phyloP scores from a whole-genome alignment of 2,329 filamentous ascomycete species.

The Trichothecium sympodiale region DNA sequence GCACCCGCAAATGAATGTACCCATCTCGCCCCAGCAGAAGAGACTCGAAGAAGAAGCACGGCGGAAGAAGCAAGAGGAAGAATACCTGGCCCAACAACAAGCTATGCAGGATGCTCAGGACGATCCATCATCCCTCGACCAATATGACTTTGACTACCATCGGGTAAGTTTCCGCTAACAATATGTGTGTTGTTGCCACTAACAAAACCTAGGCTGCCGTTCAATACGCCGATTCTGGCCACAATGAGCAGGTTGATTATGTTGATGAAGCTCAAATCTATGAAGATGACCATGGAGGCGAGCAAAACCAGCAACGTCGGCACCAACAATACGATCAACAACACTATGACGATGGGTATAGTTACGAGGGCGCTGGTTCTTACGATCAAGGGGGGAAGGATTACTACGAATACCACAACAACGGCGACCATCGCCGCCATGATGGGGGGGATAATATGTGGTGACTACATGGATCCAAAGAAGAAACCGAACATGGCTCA shows the following conservation, averaged over 20 bases:
- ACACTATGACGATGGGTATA: conserved; percentile 24
- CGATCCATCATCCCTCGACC: conserved; percentile 34
- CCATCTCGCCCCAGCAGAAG: conserved; percentile 68
- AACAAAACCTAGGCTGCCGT: conserved; percentile 24
- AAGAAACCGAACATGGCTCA: too few species aligned
- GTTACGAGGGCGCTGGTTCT: conserved; percentile 25
- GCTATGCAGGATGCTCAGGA: conserved; percentile 30
- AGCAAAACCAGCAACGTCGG: conserved; percentile 3
- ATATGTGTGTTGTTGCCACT: not conserved
- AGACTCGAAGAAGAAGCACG: conserved; percentile 44
- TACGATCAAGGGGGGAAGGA: conserved; percentile 28
- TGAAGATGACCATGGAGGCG: conserved; percentile 35
- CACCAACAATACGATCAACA: conserved; percentile 28
- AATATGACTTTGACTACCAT: conserved; percentile 43
- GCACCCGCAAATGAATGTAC: conserved; percentile 90
- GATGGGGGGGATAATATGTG: conserved; percentile 31
- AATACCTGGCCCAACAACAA: conserved; percentile 35
- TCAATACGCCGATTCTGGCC: conserved; percentile 33
- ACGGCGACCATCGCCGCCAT: conserved; percentile 18
- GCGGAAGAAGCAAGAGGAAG: conserved; percentile 37
- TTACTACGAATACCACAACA: conserved; percentile 27
- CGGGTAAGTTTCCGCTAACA: conserved; percentile 25
- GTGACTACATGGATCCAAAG: conserved; percentile 17
- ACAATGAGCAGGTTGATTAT: conserved; percentile 34
- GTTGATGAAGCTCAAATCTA: conserved; percentile 42